These are phyloP conservation scores for Calocybe indica DNA, from an alignment of 768 basidiomycete species.

Conservation along the genomic window DNA sequence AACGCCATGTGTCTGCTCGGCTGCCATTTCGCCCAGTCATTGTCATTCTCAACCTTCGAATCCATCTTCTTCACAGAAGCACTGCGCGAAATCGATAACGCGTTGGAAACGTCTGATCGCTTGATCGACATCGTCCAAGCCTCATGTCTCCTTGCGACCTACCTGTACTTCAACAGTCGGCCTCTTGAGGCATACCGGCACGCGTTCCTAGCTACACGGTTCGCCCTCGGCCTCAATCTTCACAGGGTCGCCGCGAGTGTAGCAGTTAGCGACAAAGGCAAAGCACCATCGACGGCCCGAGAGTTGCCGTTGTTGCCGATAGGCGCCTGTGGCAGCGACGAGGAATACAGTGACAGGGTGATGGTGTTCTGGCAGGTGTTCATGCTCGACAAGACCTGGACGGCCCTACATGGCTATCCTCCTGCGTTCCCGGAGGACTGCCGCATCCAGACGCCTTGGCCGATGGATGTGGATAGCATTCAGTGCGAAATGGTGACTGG, in stretches of 20 bases:
- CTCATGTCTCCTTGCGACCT: conserved; percentile 52
- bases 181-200: conserved; percentile 57
- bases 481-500: conserved; percentile 8
- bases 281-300: conserved; percentile 1
- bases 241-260: conserved; percentile 39
- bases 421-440: conserved; percentile 47
- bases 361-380: conserved; percentile 59
- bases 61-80: conserved; percentile 42
- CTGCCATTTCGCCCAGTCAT: conserved; percentile 44
- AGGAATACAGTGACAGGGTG: conserved; percentile 41
- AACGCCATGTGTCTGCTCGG: conserved; percentile 59
- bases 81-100: conserved; percentile 43
- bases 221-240: conserved; percentile 54
- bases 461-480: conserved; percentile 20
- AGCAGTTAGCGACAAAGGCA: conserved; percentile 5
- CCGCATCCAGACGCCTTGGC: conserved; percentile 50
- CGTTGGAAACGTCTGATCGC: conserved; percentile 49
- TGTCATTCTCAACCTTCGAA: conserved; percentile 36
- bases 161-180: conserved; percentile 53
- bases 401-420: conserved; percentile 47
- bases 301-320: conserved; percentile 21
- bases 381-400: conserved; percentile 57
- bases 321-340: conserved; percentile 22
- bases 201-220: conserved; percentile 52
- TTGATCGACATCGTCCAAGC: conserved; percentile 56